Evolutionary conservation across 805 yeast species (phyloP), one percentile per base, ranked within the genome.

Genomic region (Pichia ethanolica): DNA sequence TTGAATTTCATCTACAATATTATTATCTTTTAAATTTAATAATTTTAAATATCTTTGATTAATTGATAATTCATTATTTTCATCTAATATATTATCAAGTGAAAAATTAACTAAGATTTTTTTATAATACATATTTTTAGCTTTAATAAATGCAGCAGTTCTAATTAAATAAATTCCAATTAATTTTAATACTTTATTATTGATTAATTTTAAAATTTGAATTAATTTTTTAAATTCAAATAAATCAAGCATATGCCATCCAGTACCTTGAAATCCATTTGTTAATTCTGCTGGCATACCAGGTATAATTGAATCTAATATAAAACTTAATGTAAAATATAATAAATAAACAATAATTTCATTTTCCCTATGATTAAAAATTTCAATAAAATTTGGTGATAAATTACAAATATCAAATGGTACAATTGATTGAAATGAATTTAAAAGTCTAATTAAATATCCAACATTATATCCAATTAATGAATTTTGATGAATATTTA

Each of bases 381-480:
- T 13, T 6, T 28, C 7, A 6, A 12, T 9, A 11, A 20, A 12
- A 8, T 13, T 3, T 12, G 8, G 10, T 0, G 45, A 34, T 2
- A 47, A 36, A 47, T 52, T 52, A 14, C 33, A 32, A 12, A 52
- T 36, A 49, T 52, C 44, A 39, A 35, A 46, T 5, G 56, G 56
- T 25, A 52, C 14, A 13, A 53, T 53, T 20, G 49, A 45, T 28
- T 41, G 38, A 33, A 44, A 53, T 14, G 51, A 50, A 39, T 51
- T 49, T 39, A 53, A 41, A 26, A 53, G 25, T 38, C 52, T 39
- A 10, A 53, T 38, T 20, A 47, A 37, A 30, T 44, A 49, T 6
- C 52, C 52, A 41, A 44, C 42, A 20, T 53, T 44, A 30, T 35
- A 54, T 6, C 50, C 46, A 10, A 52, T n/a, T 14, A 53, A 30